These are phyloP conservation scores for Parathielavia hyrcaniae DNA, from an alignment of 495 filamentous ascomycete species.

Conservation along the genomic window DNA sequence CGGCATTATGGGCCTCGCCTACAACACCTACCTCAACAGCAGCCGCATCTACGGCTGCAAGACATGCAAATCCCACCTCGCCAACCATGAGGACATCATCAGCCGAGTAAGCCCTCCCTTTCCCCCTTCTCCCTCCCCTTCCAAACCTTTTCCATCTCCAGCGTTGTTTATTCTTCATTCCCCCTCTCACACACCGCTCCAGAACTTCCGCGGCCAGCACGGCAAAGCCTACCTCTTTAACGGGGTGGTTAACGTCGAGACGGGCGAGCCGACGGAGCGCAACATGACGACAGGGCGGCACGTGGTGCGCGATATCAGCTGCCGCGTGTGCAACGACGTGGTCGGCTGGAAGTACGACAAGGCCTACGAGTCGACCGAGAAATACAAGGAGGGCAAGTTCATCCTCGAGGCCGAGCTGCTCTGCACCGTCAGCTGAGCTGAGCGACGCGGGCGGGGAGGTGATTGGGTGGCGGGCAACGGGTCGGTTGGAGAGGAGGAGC, in stretches of 20 bases:
- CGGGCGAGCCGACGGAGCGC: conserved; percentile 76
- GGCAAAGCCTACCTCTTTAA: conserved; percentile 98
- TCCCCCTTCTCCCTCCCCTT: conserved; percentile 9
- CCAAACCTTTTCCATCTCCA: neutral
- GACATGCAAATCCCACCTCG: conserved; percentile 88
- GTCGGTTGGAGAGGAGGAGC: neutral
- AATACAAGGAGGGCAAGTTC: conserved; percentile 98
- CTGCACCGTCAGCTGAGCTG: conserved; percentile 52
- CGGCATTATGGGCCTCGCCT: conserved; percentile 76
- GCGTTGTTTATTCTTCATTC: neutral
- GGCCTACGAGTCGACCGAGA: conserved; percentile 83
- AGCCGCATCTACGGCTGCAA: conserved; percentile 93
- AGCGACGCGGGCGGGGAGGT: too few relatives aligned
- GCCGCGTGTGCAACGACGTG: conserved; percentile 79
- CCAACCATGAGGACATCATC: conserved; percentile 92
- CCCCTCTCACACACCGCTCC: neutral
- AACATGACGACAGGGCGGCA: conserved; percentile 99
- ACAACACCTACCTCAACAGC: conserved; percentile 91
- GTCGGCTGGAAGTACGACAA: conserved; percentile 99
- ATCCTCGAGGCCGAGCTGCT: conserved; percentile 93
- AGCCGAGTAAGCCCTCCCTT: conserved; percentile 60
- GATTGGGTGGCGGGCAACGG: neutral
- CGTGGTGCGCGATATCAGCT: conserved; percentile 85
- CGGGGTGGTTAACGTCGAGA: conserved; percentile 80
- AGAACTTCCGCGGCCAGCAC: conserved; percentile 99